Evolutionary conservation across 768 basidiomycete species (phyloP).

Genomic region (Trametes cinnabarina): DNA sequence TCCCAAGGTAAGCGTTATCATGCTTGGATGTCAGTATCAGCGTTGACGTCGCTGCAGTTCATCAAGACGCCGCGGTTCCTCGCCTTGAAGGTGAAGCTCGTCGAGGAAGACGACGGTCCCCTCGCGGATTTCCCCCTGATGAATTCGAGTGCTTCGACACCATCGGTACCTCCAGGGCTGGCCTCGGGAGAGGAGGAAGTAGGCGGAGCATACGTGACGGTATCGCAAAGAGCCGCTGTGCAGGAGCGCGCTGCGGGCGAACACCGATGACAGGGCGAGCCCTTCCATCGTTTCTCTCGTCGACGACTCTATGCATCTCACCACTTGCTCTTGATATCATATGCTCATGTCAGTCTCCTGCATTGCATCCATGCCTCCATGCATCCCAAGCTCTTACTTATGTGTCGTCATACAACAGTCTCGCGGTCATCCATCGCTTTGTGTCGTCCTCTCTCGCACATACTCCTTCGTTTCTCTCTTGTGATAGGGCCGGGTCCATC

Average conservation of each 20-base stretch:
- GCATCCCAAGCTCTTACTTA: slow-evolving; percentile 12
- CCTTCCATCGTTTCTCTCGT: background rate
- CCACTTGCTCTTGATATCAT: slow-evolving; percentile 18
- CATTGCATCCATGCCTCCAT: slow-evolving; percentile 16
- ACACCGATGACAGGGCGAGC: slow-evolving; percentile 12
- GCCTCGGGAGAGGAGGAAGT: slow-evolving; percentile 56
- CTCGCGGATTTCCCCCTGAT: slow-evolving; percentile 48
- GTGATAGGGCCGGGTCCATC: slow-evolving; percentile 17
- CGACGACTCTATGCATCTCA: slow-evolving; percentile 21
- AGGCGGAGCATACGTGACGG: slow-evolving; percentile 83
- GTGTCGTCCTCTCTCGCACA: slow-evolving; percentile 20
- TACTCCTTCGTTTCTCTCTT: slow-evolving; percentile 9
- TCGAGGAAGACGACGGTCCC: slow-evolving; percentile 62
- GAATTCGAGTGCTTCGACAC: slow-evolving; percentile 30
- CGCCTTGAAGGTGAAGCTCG: slow-evolving; percentile 74
- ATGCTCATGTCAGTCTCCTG: slow-evolving; percentile 24
- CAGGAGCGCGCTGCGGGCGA: slow-evolving; percentile 52
- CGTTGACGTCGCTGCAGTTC: slow-evolving; percentile 50
- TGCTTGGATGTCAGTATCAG: background rate
- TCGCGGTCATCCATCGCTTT: slow-evolving; percentile 15
- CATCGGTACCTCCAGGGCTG: slow-evolving; percentile 70
- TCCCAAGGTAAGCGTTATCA: slow-evolving; percentile 67
- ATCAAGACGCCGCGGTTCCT: slow-evolving; percentile 84
- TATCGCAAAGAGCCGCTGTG: slow-evolving; percentile 70
- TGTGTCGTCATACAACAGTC: slow-evolving; percentile 20